These are phyloP conservation scores for Myochromella boudieri DNA, from an alignment of 768 basidiomycete species.

Conservation along the genomic window DNA sequence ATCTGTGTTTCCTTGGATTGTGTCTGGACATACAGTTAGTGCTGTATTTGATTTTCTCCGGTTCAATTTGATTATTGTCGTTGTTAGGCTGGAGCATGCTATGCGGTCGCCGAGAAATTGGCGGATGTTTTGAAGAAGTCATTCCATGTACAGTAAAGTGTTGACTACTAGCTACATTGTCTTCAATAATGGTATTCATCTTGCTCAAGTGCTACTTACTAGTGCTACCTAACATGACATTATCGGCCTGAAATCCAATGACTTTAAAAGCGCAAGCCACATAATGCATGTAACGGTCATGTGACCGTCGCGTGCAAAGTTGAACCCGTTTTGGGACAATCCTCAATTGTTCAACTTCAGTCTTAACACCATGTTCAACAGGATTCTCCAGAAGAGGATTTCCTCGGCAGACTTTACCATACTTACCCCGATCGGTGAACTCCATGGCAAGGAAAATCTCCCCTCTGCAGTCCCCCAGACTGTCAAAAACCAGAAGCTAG, in stretches of 20 bases:
- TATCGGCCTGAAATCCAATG: no score
- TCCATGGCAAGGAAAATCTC: conserved; percentile 69
- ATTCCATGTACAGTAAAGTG: background rate
- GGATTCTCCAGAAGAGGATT: conserved; percentile 70
- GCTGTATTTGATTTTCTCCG: background rate
- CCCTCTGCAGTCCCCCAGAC: conserved; percentile 20
- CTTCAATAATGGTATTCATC: no score
- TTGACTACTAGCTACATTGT: no score
- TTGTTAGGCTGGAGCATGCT: conserved; percentile 15
- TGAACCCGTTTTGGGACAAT: conserved; percentile 6
- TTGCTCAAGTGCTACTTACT: no score
- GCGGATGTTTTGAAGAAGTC: conserved; percentile 14
- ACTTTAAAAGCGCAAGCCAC: no score
- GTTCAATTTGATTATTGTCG: background rate
- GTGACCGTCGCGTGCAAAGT: conserved; percentile 13
- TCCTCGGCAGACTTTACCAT: conserved; percentile 73
- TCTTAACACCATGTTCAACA: conserved; percentile 67
- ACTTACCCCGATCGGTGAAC: conserved; percentile 55
- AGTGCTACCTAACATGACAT: no score
- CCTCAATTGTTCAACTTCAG: conserved; percentile 14
- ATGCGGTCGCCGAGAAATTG: conserved; percentile 16
- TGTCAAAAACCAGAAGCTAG: conserved; percentile 15
- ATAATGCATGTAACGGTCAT: background rate
- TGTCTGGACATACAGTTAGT: conserved; percentile 41
- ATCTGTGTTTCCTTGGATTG: conserved; percentile 38